phyloP scores from a whole-genome alignment of 1,284 basidiomycete species.

The Rhodofomes roseus region DNA sequence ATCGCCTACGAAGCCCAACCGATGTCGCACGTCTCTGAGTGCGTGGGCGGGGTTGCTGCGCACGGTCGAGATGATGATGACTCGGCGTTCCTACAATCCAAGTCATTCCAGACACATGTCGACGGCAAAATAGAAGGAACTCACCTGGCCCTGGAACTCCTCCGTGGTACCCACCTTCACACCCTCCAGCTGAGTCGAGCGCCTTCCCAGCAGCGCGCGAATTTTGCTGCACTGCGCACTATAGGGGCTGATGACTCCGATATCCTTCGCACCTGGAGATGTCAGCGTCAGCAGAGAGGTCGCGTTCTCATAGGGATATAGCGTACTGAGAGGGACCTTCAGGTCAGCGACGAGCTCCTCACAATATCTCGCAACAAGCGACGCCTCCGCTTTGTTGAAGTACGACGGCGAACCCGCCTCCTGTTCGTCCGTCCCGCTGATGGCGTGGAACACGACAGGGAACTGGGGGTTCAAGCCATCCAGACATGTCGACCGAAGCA shows the following conservation, averaged over 20 bases:
- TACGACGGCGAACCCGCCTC: slow-evolving; percentile 44
- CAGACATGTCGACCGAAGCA: slow-evolving; percentile 32
- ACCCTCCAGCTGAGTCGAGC: slow-evolving; percentile 23
- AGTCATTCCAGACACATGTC: not conserved
- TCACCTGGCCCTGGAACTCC: slow-evolving; percentile 60
- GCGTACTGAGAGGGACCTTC: slow-evolving; percentile 10
- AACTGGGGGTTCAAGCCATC: slow-evolving; percentile 27
- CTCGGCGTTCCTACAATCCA: slow-evolving; percentile 34
- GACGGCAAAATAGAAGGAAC: slow-evolving; percentile 16
- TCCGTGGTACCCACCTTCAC: slow-evolving; percentile 58
- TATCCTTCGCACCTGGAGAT: slow-evolving; percentile 25
- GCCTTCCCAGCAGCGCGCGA: slow-evolving; percentile 30
- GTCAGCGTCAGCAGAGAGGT: not conserved
- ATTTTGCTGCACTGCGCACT: slow-evolving; percentile 50
- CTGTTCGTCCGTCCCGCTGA: slow-evolving; percentile 39
- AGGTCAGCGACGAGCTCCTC: slow-evolving; percentile 20
- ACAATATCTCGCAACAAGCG: slow-evolving; percentile 38
- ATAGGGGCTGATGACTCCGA: slow-evolving; percentile 57
- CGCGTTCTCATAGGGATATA: not conserved
- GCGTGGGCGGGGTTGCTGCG: slow-evolving; percentile 37
- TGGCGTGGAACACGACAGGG: slow-evolving; percentile 45
- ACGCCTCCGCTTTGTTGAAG: slow-evolving; percentile 44
- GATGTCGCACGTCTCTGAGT: slow-evolving; percentile 37
- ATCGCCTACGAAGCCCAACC: slow-evolving; percentile 44
- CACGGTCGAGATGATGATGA: slow-evolving; percentile 45